These are phyloP conservation scores for Pythium pectinolyticum DNA, from an alignment of 352 stramenopile genomes.

Conservation along the genomic window DNA sequence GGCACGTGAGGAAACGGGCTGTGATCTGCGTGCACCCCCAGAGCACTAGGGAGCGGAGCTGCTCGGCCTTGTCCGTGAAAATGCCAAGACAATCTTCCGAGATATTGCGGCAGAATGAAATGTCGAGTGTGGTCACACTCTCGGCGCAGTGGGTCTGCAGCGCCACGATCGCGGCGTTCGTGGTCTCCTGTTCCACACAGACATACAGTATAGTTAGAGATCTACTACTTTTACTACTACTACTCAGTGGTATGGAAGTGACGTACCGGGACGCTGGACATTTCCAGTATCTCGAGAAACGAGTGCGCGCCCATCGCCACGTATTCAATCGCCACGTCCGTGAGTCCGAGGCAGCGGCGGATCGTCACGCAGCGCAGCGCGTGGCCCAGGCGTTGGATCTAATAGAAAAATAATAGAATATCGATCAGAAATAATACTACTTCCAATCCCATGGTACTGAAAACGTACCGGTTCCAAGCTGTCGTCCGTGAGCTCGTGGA, in stretches of 20 bases:
- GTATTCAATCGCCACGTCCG: slow-evolving; percentile 56
- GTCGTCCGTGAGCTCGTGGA: slow-evolving; percentile 65
- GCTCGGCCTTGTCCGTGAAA: slow-evolving; percentile 50
- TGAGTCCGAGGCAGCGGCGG: slow-evolving; percentile 60
- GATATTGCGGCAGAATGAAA: slow-evolving; percentile 78
- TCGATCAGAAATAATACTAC: slow-evolving; percentile 2
- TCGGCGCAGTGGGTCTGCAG: slow-evolving; percentile 52
- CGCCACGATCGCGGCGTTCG: slow-evolving; percentile 46
- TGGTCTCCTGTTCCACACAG: slow-evolving; percentile 47
- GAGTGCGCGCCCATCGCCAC: slow-evolving; percentile 54
- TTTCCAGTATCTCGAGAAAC: slow-evolving; percentile 63
- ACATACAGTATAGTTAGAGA: slow-evolving; percentile 7
- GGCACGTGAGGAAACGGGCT: slow-evolving; percentile 63
- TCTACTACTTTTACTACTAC: too few species aligned
- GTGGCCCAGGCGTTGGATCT: slow-evolving; percentile 56
- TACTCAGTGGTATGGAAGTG: too few species aligned
- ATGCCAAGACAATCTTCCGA: slow-evolving; percentile 65
- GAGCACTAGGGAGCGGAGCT: slow-evolving; percentile 50
- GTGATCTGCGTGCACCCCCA: slow-evolving; percentile 85
- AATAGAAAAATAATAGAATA: background rate
- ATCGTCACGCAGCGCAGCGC: slow-evolving; percentile 56
- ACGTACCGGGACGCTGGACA: slow-evolving; percentile 77
- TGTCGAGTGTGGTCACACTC: slow-evolving; percentile 52
- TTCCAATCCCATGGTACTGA: too few species aligned
- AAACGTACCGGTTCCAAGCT: slow-evolving; percentile 59